Base-by-base conservation (phyloP, 179 eudicot species). In the Silene noctiflora region DNA sequence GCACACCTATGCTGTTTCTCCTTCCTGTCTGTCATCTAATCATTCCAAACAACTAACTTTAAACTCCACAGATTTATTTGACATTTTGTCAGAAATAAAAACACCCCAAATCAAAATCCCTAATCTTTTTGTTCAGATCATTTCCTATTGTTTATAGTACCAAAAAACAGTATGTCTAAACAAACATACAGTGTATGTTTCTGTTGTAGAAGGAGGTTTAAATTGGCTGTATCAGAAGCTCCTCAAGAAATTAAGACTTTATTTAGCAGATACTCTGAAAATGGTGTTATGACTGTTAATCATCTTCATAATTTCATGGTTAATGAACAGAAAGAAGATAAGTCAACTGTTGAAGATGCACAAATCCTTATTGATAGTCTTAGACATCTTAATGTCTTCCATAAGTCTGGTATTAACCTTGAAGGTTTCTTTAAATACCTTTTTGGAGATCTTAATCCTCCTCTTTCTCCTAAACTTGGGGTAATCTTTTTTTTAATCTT, bases 131-230 rank as follows among this genome's bases (percentile, higher is more conserved):
- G 4, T 14, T 51, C n/a, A 51, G 56, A 51, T 51, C 56, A n/a
- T n/a, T n/a, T n/a, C n/a, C n/a, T n/a, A n/a, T n/a, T 48, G 13
- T 48, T 48, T 14, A 48, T 13, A 33, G 39, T 33, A 33, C 39
- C 6, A 4, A 35, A 35, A 35, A 35, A 35, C 9, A 35, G 42
- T 35, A 35, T 86, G 92, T 80, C 91, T 8, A 90, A 86, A 73
- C 98, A 93, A 60, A 84, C 94, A 0, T 96, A 86, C 85, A 85
- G 67, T 69, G 88, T 91, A 4, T 93, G 98, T 85, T 91, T 87
- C 78, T 96, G 98, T 67, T 96, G 91, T 83, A 83, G 88, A 22
- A 89, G 99, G 13, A 83, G 87, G 20, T 96, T 93, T 88, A 87
- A 86, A 77, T 76, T 87, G n/a, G 81, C 91, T 35, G 89, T 88